Base-by-base conservation (phyloP, 371 early-diverging fungal genomes). In the Mucor irregularis region DNA sequence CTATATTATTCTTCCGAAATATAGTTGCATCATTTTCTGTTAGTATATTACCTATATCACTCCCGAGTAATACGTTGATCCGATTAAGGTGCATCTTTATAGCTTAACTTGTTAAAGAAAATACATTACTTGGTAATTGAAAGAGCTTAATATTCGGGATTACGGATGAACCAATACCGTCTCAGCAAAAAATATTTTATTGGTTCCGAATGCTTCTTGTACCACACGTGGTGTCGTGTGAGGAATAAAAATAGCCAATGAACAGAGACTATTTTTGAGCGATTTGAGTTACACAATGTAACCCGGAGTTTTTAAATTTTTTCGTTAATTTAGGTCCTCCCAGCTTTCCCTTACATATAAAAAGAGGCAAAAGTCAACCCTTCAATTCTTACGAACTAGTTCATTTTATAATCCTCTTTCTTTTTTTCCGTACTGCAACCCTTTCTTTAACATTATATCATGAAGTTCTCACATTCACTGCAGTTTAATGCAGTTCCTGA, bases 381-480 rank as follows among this genome's bases (percentile, higher is more conserved):
- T 35, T 38, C 37, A 34, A 51, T 45, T 58, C 14, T 42, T 13
- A 49, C 39, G 49, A 49, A 49, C 25, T 42, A 3, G 30, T 33
- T 42, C 29, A 16, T 31, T 42, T 54, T 26, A 2, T n/a, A 54
- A 54, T 34, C 14, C 39, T 28, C 17, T 39, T n/a, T 43, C 26
- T 33, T 44, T 44, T 53, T 25, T 52, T 52, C 42, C 42, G 42
- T 52, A 40, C 38, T 39, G 3, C 26, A 29, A 48, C 35, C 24
- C 19, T 35, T 34, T 35, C 33, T 14, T 49, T 49, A 35, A 11
- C 28, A 13, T 28, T 51, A 7, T 34, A 53, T 28, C 13, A 94
- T 95, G 94, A 95, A 93, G 81, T 95, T 95, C 65, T 89, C 92
- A 8, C 91, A 90, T 73, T 82, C 87, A 22, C 78, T 96, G 51